Percentiles rank a stretch among this genome's conserved stretches.
Evolutionary conservation across 2,329 filamentous ascomycete genomes (phyloP).

Genomic region (Aspergillus sp.): DNA sequence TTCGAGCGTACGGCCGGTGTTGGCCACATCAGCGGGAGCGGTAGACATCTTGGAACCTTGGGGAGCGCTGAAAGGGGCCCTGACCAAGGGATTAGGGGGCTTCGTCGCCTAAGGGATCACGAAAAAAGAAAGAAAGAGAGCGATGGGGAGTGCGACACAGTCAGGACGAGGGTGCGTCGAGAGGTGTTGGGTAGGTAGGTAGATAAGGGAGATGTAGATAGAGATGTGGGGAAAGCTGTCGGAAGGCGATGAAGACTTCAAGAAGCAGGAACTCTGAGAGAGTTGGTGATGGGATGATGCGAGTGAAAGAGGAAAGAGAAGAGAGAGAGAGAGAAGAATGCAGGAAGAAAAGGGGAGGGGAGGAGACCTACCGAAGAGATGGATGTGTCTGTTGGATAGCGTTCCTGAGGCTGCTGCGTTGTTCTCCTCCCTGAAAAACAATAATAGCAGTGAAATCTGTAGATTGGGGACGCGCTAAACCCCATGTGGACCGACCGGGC

Average conservation of each 20-base stretch:
- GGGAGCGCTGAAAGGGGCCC: conserved; percentile 68
- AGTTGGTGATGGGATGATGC: not conserved
- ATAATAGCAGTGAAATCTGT: not conserved
- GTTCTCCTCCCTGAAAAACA: not conserved
- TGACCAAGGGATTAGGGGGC: conserved; percentile 95
- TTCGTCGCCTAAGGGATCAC: conserved; percentile 65
- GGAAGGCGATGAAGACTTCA: not conserved
- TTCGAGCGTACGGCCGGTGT: conserved; percentile 65
- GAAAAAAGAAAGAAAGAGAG: conserved; percentile 7
- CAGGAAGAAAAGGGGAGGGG: conserved; percentile 9
- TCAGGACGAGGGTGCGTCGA: conserved; percentile 5
- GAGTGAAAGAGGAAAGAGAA: conserved; percentile 15
- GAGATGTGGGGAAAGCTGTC: not conserved
- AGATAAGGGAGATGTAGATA: not conserved
- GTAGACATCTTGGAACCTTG: conserved; percentile 56
- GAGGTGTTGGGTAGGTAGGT: not conserved
- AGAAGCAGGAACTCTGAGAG: not conserved
- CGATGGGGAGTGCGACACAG: conserved; percentile 3
- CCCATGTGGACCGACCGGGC: conserved; percentile 4
- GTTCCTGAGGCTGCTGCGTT: not conserved
- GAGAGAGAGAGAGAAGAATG: conserved; percentile 9
- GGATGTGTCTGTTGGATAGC: not conserved
- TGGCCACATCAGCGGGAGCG: conserved; percentile 49
- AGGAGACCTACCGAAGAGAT: not conserved
- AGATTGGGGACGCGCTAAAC: conserved; percentile 12